Evolutionary conservation across 192 early-diverging fungal species (phyloP).

Genomic region (Coemansia sp.): DNA sequence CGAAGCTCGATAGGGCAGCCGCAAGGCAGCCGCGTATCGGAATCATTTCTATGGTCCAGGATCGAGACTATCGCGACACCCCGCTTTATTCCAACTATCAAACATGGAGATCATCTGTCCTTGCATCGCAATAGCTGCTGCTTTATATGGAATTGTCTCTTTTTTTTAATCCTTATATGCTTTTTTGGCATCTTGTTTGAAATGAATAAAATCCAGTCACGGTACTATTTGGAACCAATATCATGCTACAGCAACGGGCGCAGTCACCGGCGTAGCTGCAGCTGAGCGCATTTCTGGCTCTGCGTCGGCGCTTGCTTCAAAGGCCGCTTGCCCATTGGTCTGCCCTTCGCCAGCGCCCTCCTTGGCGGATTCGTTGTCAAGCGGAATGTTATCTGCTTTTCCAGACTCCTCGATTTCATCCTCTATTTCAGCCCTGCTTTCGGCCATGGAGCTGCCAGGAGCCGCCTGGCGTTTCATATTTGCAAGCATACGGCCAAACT

Average conservation of each 20-base stretch:
- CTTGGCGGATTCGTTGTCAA: not conserved
- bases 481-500: constrained; percentile 47
- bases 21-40: constrained; percentile 36
- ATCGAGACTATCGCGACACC: constrained; percentile 33
- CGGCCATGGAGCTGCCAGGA: not conserved
- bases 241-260: constrained; percentile 13
- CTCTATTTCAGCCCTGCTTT: not conserved
- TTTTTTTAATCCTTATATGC: no score
- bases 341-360: not conserved
- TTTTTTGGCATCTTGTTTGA: not conserved
- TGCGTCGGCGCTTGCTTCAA: not conserved
- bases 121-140: constrained; percentile 10
- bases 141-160: no score
- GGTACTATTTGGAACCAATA: no score
- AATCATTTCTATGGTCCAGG: constrained; percentile 41
- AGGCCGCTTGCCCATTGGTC: not conserved
- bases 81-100: constrained; percentile 38
- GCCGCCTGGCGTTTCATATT: constrained; percentile 28
- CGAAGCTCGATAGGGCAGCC: not conserved
- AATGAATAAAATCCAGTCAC: not conserved
- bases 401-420: not conserved
- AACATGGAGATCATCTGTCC: constrained; percentile 17
- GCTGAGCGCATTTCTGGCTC: not conserved
- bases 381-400: not conserved
- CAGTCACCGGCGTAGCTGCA: constrained; percentile 6